Percentiles rank a stretch among this genome's conserved stretches.
Evolutionary conservation across 106 monocot species (phyloP).

Genomic region (Allium fistulosum): DNA sequence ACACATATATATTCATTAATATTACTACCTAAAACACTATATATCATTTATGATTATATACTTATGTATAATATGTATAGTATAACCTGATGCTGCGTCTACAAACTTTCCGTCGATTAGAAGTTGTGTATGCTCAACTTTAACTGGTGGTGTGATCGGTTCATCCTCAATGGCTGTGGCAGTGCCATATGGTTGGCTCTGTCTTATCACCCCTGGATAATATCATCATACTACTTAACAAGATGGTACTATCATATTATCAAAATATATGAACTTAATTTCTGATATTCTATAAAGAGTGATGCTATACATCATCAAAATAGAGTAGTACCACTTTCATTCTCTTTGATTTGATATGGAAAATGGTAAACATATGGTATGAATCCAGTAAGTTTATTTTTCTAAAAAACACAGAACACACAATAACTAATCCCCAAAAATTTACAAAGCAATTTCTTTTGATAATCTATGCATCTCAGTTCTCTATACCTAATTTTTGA

Average conservation of each 20-base stretch:
- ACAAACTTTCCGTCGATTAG: slow-evolving; percentile 81
- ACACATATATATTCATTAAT: neutral
- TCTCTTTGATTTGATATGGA: neutral
- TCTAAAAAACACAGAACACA: too few species aligned
- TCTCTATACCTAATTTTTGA: too few species aligned
- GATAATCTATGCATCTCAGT: too few species aligned
- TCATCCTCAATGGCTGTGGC: slow-evolving; percentile 49
- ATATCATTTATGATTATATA: neutral
- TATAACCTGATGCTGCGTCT: slow-evolving; percentile 71
- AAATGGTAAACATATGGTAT: neutral
- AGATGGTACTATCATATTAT: neutral
- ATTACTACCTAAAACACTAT: neutral
- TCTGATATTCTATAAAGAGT: neutral
- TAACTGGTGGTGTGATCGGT: slow-evolving; percentile 68
- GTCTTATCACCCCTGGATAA: neutral
- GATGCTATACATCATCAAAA: neutral
- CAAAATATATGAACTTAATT: neutral
- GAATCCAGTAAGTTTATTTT: too few species aligned
- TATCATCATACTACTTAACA: neutral
- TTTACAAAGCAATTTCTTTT: too few species aligned
- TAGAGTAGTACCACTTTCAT: neutral
- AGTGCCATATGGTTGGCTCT: slow-evolving; percentile 26
- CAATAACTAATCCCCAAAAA: too few species aligned
- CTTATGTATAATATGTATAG: too few species aligned
- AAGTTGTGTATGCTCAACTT: slow-evolving; percentile 66